Percentiles rank a stretch among this genome's conserved stretches.
Evolutionary conservation across 1,284 basidiomycete genomes (phyloP).

Genomic region (Tylopilus sp.): DNA sequence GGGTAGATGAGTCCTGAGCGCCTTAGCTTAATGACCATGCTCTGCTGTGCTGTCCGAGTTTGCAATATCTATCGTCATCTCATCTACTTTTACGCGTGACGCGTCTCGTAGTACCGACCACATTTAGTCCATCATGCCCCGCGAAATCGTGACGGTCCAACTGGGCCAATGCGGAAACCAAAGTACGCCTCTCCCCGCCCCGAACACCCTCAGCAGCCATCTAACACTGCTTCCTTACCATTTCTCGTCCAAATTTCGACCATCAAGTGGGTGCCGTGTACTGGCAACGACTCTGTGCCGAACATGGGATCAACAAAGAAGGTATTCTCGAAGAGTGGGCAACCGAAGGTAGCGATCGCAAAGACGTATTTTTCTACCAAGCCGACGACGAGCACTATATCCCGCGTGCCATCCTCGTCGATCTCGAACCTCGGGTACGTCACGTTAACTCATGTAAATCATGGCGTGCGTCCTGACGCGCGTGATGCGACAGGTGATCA

Average conservation of each 20-base stretch:
- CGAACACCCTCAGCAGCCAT: slow-evolving; percentile 11
- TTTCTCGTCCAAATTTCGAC: neutral
- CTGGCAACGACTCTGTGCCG: slow-evolving; percentile 96
- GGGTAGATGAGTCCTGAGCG: slow-evolving; percentile 26
- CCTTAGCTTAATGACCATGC: slow-evolving; percentile 26
- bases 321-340: slow-evolving; percentile 97
- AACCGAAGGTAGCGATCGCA: slow-evolving; percentile 93
- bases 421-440: slow-evolving; percentile 96
- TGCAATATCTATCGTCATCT: neutral
- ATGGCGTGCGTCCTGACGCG: neutral
- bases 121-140: slow-evolving; percentile 67
- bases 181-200: slow-evolving; percentile 65
- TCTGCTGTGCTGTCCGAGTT: slow-evolving; percentile 19
- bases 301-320: slow-evolving; percentile 95
- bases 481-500: slow-evolving; percentile 81
- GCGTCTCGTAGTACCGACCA: neutral
- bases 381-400: slow-evolving; percentile 99
- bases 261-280: slow-evolving; percentile 84
- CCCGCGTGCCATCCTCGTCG: slow-evolving; percentile 95
- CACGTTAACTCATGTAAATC: neutral
- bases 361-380: slow-evolving; percentile 99
- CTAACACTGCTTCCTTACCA: slow-evolving; percentile 6
- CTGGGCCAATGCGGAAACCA: slow-evolving; percentile 98
- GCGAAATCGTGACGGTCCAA: slow-evolving; percentile 89
- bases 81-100: slow-evolving; percentile 15